A percentile compares a stretch with the other conserved stretches of the same genome.
Evolutionary conservation across 495 filamentous ascomycete species (phyloP).

Genomic region (Polyplosphaeria fusca): DNA sequence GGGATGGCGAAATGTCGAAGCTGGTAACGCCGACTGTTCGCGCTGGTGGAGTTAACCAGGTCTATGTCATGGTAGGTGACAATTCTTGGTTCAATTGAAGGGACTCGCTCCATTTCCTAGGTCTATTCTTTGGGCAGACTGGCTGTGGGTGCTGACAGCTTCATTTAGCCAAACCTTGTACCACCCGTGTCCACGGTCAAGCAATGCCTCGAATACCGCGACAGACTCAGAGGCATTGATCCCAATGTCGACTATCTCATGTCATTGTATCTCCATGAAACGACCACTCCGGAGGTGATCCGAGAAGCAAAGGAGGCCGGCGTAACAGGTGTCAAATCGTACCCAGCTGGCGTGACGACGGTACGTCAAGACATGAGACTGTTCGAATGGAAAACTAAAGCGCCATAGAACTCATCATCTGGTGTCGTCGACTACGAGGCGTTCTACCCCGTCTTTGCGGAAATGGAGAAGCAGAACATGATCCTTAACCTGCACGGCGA

Average conservation of each 20-base stretch:
- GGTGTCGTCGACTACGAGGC: slow-evolving; percentile 71
- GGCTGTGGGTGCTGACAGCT: slow-evolving; percentile 40
- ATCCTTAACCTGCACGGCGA: slow-evolving; percentile 65
- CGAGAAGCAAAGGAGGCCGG: slow-evolving; percentile 64
- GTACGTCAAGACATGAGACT: slow-evolving; percentile 5
- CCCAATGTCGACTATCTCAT: slow-evolving; percentile 78
- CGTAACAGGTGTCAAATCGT: slow-evolving; percentile 60
- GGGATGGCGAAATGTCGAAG: slow-evolving; percentile 77
- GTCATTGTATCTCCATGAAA: slow-evolving; percentile 80
- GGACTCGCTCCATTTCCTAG: neutral
- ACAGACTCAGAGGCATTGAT: slow-evolving; percentile 62
- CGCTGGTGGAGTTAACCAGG: slow-evolving; percentile 70
- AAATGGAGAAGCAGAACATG: slow-evolving; percentile 68
- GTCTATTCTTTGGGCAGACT: neutral
- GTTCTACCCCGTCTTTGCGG: slow-evolving; percentile 75
- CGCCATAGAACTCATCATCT: slow-evolving; percentile 61
- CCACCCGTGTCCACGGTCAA: slow-evolving; percentile 74
- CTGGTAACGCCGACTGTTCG: slow-evolving; percentile 74
- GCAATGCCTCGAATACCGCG: slow-evolving; percentile 72
- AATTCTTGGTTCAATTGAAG: neutral
- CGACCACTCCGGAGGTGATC: slow-evolving; percentile 75
- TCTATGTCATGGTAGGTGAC: slow-evolving; percentile 70
- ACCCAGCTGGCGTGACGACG: slow-evolving; percentile 67
- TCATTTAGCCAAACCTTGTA: slow-evolving; percentile 61
- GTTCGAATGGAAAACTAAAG: too few relatives aligned